A percentile compares a stretch with the other conserved stretches of the same genome.
These are phyloP conservation scores for Metschnikowia sp. DNA, from an alignment of 805 yeast genomes.

Conservation along the genomic window DNA sequence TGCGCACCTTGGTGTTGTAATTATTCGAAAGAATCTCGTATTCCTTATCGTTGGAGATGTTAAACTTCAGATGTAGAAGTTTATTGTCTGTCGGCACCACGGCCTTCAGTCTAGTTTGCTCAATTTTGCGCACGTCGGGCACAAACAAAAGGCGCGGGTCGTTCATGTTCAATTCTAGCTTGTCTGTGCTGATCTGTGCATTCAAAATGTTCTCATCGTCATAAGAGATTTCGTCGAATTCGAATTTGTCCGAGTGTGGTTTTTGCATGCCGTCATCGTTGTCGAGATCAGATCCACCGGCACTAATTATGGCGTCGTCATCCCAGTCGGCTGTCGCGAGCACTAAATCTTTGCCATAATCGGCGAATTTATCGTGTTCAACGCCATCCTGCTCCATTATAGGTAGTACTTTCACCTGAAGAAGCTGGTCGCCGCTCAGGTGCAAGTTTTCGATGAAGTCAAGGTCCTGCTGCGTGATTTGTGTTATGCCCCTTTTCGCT, in stretches of 20 bases:
- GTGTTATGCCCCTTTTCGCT: constrained; percentile 7
- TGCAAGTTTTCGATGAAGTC: constrained; percentile 28
- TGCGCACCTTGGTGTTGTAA: constrained; percentile 86
- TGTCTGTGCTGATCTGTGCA: constrained; percentile 48
- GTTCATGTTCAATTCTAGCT: constrained; percentile 71
- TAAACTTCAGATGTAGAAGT: constrained; percentile 58
- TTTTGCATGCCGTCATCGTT: background rate
- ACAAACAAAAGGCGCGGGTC: constrained; percentile 78
- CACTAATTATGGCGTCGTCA: constrained; percentile 58
- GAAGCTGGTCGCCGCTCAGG: constrained; percentile 17
- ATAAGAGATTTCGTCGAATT: constrained; percentile 38
- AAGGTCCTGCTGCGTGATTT: constrained; percentile 31
- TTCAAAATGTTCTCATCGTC: constrained; percentile 74
- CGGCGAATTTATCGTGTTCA: constrained; percentile 36
- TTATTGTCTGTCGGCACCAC: constrained; percentile 53
- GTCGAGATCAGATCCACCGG: constrained; percentile 27
- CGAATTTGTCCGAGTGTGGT: constrained; percentile 8
- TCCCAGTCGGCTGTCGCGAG: constrained; percentile 80
- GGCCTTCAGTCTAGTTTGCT: constrained; percentile 27
- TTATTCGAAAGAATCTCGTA: constrained; percentile 81
- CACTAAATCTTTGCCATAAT: constrained; percentile 52
- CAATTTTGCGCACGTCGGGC: constrained; percentile 31
- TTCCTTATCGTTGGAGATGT: constrained; percentile 83
- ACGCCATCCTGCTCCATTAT: constrained; percentile 32
- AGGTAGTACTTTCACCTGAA: constrained; percentile 24